Evolutionary conservation across 1,284 basidiomycete species (phyloP).

Genomic region (Earliella scabrosa): DNA sequence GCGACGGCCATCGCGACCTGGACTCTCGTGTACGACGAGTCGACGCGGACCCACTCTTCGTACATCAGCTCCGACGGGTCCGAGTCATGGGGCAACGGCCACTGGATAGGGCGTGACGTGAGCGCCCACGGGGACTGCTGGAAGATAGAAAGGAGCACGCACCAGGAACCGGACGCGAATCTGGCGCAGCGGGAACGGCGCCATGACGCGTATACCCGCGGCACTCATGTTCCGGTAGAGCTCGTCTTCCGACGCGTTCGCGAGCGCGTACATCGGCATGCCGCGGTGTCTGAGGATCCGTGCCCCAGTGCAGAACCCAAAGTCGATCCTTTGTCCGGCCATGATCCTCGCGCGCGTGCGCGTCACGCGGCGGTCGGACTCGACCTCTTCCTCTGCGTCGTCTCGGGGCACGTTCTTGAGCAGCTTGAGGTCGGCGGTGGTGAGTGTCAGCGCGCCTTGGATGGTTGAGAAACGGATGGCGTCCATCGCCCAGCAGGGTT

Average conservation of each 20-base stretch:
- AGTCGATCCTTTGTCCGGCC: conserved; percentile 12
- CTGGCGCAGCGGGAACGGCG: not conserved
- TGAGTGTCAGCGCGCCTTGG: conserved; percentile 10
- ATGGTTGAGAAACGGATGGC: conserved; percentile 17
- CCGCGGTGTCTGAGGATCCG: conserved; percentile 5
- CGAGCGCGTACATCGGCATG: conserved; percentile 20
- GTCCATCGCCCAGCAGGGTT: conserved; percentile 8
- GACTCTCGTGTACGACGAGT: conserved; percentile 2
- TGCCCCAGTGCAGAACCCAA: conserved; percentile 4
- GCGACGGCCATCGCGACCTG: conserved; percentile 18
- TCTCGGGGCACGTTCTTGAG: conserved; percentile 17
- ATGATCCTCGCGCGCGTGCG: conserved; percentile 11
- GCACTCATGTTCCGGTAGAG: conserved; percentile 4
- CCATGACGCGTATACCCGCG: conserved; percentile 2
- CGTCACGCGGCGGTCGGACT: conserved; percentile 7
- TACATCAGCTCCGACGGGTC: not conserved
- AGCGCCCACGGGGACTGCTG: not conserved
- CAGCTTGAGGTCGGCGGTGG: conserved; percentile 3
- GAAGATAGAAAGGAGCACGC: not conserved
- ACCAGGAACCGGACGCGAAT: conserved; percentile 15
- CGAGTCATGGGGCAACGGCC: conserved; percentile 8
- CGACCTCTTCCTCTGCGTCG: not conserved
- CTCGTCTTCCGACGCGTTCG: conserved; percentile 8
- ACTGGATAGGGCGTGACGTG: conserved; percentile 9
- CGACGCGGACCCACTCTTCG: conserved; percentile 16